Evolutionary conservation across 441 rosid species (phyloP), one percentile per base, ranked within the genome.

Genomic region (Erodium texanum): DNA sequence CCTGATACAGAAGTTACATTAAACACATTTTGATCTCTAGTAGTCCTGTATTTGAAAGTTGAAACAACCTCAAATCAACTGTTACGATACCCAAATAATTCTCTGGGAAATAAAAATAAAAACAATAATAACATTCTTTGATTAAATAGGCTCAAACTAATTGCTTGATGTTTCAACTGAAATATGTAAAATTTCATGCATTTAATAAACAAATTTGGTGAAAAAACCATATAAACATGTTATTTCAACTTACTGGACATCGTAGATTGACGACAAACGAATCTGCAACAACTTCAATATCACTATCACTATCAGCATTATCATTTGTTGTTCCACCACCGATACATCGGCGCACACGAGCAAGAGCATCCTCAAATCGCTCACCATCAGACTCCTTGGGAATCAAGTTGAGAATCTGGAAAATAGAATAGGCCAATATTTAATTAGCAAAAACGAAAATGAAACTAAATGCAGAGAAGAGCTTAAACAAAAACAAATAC

Each of bases 241-340:
- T 63, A 38, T 38, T 38, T 27, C 20, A 71, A 82, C 99, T 84
- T 82, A 93, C 98, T 70, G 98, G 99, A 81, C 99, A 95, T 14
- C 99, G 95, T 15, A 95, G 89, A 78, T 86, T 89, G 80, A 92
- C 88, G 70, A 75, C 71, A 67, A 95, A 74, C 70, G 81, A 83
- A 69, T 95, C 98, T 62, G 98, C 99, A 77, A 95, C 98, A 75
- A 95, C 98, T 90, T 95, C 98, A 69, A 92, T 69, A 74, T 95
- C 99, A 78, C 98, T 95, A 76, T 95, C 99, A 69, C 99, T 88
- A 68, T 90, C 98, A 19, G 90, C 92, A 83, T 86, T 81, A 68
- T 89, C 96, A 52, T 88, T 81, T 36, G 83, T 78, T 71, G 82
- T 78, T 68, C 96, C 96, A 75, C 99, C 99, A 69, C 98, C 98